phyloP scores from a whole-genome alignment of 768 basidiomycete species.

The Pisolithus tinctorius region DNA sequence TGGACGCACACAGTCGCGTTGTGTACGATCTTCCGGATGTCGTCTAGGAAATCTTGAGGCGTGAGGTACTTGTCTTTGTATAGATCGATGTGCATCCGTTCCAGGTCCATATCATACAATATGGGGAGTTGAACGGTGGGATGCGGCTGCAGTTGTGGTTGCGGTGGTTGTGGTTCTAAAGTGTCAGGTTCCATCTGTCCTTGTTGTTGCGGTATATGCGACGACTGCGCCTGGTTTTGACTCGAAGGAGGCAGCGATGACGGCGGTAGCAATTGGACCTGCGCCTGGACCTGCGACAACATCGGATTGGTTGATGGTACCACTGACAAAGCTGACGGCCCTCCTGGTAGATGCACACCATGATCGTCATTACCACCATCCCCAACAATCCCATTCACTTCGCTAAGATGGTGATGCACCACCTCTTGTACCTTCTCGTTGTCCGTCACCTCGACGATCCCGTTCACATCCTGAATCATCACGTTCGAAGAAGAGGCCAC shows the following conservation, averaged over 20 bases:
- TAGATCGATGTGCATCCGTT: slow-evolving; percentile 80
- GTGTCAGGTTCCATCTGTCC: no score
- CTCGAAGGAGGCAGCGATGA: not conserved
- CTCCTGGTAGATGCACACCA: no score
- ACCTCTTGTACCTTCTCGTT: slow-evolving; percentile 30
- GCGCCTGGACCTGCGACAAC: slow-evolving; percentile 28
- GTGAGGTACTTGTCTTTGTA: slow-evolving; percentile 84
- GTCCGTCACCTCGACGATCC: slow-evolving; percentile 37
- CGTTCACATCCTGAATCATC: slow-evolving; percentile 35
- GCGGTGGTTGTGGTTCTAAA: not conserved
- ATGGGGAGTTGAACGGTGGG: slow-evolving; percentile 26
- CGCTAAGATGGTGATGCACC: no score
- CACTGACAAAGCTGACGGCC: no score
- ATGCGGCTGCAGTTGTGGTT: not conserved
- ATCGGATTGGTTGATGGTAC: no score
- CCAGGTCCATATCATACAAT: slow-evolving; percentile 85
- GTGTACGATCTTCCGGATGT: slow-evolving; percentile 74
- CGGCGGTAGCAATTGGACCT: not conserved
- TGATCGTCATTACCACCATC: no score
- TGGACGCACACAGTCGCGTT: slow-evolving; percentile 52
- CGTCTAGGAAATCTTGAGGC: slow-evolving; percentile 80
- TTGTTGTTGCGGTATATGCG: no score
- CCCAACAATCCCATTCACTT: no score
- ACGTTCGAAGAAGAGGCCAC: slow-evolving; percentile 26
- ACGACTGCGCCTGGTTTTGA: no score